These are phyloP conservation scores for Russula griseocarnosa DNA, from an alignment of 768 basidiomycete genomes.

Conservation along the genomic window DNA sequence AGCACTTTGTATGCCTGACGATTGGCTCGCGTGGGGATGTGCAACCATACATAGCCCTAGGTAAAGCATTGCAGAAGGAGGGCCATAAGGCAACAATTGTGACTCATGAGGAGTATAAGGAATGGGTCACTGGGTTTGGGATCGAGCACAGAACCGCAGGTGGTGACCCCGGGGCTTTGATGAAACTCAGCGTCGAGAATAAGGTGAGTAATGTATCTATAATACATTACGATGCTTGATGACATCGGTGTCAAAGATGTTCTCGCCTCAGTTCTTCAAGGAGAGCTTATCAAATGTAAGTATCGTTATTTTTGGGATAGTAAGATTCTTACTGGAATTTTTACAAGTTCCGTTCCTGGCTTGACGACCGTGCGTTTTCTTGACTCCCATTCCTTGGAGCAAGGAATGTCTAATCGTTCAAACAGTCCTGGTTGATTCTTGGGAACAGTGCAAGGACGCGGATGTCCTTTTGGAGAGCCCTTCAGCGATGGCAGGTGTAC, in stretches of 20 bases:
- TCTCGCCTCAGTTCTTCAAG: constrained; percentile 68
- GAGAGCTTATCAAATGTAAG: constrained; percentile 53
- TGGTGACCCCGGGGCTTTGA: constrained; percentile 64
- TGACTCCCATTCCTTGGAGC: neutral
- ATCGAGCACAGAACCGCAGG: constrained; percentile 59
- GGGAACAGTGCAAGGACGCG: constrained; percentile 59
- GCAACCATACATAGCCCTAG: constrained; percentile 49
- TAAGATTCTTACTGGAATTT: constrained; percentile 5
- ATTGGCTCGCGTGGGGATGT: constrained; percentile 59
- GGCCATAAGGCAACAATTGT: constrained; percentile 48
- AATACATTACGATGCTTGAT: neutral
- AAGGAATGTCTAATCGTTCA: neutral
- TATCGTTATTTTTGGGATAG: neutral
- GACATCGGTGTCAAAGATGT: constrained; percentile 49
- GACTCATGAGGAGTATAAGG: constrained; percentile 47
- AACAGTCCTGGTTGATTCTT: constrained; percentile 56
- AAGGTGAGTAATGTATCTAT: constrained; percentile 33
- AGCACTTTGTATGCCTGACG: constrained; percentile 60
- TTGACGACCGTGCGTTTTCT: constrained; percentile 52
- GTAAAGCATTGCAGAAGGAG: constrained; percentile 39
- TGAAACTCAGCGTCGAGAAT: constrained; percentile 55
- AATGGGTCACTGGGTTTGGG: constrained; percentile 58
- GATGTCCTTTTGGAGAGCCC: constrained; percentile 65
- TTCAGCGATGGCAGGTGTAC: constrained; percentile 66
- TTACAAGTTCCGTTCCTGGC: constrained; percentile 57